Base-by-base conservation (phyloP, 2,329 filamentous ascomycete species). In the Colletotrichum sp. region DNA sequence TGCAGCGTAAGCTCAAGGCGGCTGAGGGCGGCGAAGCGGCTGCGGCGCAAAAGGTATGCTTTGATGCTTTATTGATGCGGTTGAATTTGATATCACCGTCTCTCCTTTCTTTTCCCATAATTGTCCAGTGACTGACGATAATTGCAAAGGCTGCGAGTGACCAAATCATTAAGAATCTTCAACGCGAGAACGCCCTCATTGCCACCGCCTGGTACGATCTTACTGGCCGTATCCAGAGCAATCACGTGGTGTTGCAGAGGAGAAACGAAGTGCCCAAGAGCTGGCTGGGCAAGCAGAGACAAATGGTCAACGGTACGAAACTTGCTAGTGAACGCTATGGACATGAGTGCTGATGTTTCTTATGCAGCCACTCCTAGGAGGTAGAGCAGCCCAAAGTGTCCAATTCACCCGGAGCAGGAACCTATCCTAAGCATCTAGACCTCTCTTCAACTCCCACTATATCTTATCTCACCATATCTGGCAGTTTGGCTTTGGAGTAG, bases 121-220 rank as follows among this genome's bases (percentile, higher is more conserved):
- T 27, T 16, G 6, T 16, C 34, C 44, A 27, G 28, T 55, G 34
- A 74, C 73, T 39, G 36, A 61, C n/a, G 34, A 60, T 27, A 60
- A 52, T 19, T 39, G 48, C 70, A 63, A 80, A 91, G 88, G 88
- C 88, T 59, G 86, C 88, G 71, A 84, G 84, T 78, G 90, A 92
- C 63, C 86, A 90, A 80, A 85, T 88, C 67, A 90, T 94, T 81
- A 91, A 92, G 78, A 94, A 93, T 79, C 90, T 98, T 75, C 91
- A 94, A 82, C 91, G 94, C 79, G 95, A 98, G 84, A 95, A 95
- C 83, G 90, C 90, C 52, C 89, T 97, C 82, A 95, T 98, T 80
- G 89, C 93, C 30, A 94, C 93, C n/a, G 95, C 95, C 3, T 98
- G 94, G 94, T 96, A 96, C 85, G 94, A 96, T 83, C 90, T 97